These are phyloP conservation scores for Pholiota molesta DNA, from an alignment of 768 basidiomycete genomes.

Conservation along the genomic window DNA sequence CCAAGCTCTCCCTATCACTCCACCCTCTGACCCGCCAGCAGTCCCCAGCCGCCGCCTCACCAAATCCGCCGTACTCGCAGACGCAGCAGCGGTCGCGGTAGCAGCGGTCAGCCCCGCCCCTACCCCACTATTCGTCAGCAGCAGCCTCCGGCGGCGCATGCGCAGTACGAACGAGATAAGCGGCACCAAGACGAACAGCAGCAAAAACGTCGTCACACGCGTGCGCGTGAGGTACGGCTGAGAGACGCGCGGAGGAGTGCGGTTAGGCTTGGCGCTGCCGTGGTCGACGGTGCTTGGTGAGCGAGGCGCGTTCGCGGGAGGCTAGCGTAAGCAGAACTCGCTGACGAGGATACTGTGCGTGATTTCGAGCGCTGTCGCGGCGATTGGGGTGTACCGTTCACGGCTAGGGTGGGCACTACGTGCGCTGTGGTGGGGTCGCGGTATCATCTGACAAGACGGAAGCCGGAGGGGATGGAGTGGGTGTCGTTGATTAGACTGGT, in stretches of 20 bases:
- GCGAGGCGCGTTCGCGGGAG: constrained; percentile 25
- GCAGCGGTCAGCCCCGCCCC: constrained; percentile 19
- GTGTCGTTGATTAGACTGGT: constrained; percentile 25
- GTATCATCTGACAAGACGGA: constrained; percentile 43
- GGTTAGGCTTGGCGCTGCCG: constrained; percentile 33
- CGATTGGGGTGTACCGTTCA: background rate
- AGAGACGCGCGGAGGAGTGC: constrained; percentile 52
- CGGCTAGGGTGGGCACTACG: constrained; percentile 15
- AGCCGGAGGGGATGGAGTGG: constrained; percentile 33
- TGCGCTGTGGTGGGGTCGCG: constrained; percentile 32
- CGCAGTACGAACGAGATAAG: constrained; percentile 54
- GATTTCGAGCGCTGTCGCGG: constrained; percentile 28
- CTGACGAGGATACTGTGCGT: constrained; percentile 26
- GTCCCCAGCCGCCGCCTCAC: constrained; percentile 59
- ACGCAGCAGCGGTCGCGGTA: constrained; percentile 13
- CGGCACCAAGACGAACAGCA: constrained; percentile 50
- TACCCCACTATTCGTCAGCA: constrained; percentile 20
- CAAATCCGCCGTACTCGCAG: constrained; percentile 49
- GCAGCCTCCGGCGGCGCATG: constrained; percentile 44
- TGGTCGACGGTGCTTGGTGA: constrained; percentile 19
- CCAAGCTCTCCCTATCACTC: constrained; percentile 47
- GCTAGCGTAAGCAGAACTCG: constrained; percentile 25
- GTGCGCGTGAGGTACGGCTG: constrained; percentile 50
- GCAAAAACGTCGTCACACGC: constrained; percentile 50
- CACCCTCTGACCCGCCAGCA: constrained; percentile 35